A percentile compares a stretch with the other conserved stretches of the same genome.
phyloP scores from a whole-genome alignment of 257 asterid genomes.

The Ocimum tenuiflorum region DNA sequence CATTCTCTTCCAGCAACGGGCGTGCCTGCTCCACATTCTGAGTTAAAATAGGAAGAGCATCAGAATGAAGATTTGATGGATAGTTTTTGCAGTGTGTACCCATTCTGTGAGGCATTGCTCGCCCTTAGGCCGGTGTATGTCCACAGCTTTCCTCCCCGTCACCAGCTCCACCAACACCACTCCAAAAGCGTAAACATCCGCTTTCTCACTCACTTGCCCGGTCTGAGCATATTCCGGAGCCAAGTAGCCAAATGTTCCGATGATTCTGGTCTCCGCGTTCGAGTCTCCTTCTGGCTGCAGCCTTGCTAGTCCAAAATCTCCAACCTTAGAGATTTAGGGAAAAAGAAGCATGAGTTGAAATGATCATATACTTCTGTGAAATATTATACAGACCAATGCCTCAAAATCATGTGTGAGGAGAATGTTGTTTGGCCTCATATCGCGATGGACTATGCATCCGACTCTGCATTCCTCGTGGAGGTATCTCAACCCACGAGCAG shows the following conservation, averaged over 20 bases:
- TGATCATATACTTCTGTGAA: too few relatives aligned
- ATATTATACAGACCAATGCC: conserved; percentile 47
- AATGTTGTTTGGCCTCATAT: conserved; percentile 84
- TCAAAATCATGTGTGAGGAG: conserved; percentile 95
- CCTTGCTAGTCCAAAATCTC: conserved; percentile 84
- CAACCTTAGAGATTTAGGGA: conserved; percentile 66
- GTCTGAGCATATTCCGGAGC: conserved; percentile 90
- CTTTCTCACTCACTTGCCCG: conserved; percentile 74
- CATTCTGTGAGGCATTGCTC: conserved; percentile 76
- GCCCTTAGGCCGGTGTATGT: conserved; percentile 66
- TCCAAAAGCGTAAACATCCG: conserved; percentile 78
- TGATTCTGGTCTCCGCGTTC: conserved; percentile 48
- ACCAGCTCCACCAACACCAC: conserved; percentile 68
- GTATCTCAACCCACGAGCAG: conserved; percentile 85
- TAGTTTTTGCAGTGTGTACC: conserved; percentile 35
- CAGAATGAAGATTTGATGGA: not conserved
- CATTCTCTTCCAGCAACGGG: conserved; percentile 50
- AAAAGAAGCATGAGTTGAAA: not conserved
- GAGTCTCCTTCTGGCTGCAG: conserved; percentile 59
- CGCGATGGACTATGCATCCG: conserved; percentile 90
- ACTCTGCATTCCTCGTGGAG: conserved; percentile 97
- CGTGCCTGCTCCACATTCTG: conserved; percentile 45
- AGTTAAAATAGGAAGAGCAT: too few relatives aligned
- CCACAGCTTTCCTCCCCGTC: conserved; percentile 83
- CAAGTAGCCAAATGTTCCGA: conserved; percentile 91